phyloP scores from a whole-genome alignment of 805 yeast genomes.

The Kodamaea kakaduensis region DNA sequence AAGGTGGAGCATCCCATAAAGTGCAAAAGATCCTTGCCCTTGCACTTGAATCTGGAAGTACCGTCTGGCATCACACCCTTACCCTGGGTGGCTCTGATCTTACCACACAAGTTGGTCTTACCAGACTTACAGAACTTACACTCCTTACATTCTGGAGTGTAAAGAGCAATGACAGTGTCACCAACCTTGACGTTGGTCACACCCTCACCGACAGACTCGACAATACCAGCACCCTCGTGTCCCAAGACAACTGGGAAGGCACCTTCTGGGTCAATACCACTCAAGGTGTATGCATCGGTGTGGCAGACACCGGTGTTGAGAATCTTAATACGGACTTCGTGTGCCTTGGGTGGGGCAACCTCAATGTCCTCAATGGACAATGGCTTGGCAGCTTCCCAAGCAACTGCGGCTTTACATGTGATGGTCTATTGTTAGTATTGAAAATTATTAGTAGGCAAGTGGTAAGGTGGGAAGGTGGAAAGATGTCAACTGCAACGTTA shows the following conservation, averaged over 20 bases:
- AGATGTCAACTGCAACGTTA: too few relatives aligned
- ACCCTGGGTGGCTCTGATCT: constrained; percentile 97
- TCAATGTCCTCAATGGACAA: constrained; percentile 80
- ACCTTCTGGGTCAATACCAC: constrained; percentile 96
- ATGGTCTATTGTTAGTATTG: constrained; percentile 48
- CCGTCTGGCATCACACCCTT: constrained; percentile 99
- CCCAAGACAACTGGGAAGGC: constrained; percentile 91
- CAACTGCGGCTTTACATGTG: constrained; percentile 92
- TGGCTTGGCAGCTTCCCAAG: constrained; percentile 91
- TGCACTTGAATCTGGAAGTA: constrained; percentile 80
- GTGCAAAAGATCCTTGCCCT: constrained; percentile 81
- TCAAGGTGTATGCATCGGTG: constrained; percentile 94
- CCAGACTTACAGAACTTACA: constrained; percentile 95
- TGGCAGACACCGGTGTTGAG: constrained; percentile 94
- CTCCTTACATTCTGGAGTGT: constrained; percentile 94
- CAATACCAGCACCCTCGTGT: constrained; percentile 98
- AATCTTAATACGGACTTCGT: constrained; percentile 92
- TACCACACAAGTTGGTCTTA: constrained; percentile 93
- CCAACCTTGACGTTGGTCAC: constrained; percentile 89
- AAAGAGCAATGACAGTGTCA: constrained; percentile 88
- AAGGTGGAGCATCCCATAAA: constrained; percentile 99
- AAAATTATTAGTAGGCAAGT: too few relatives aligned
- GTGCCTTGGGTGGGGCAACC: constrained; percentile 93
- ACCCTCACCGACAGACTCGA: constrained; percentile 92
- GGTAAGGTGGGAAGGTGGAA: too few relatives aligned